phyloP scores from a whole-genome alignment of 768 basidiomycete genomes.

The Amanita molliuscula region DNA sequence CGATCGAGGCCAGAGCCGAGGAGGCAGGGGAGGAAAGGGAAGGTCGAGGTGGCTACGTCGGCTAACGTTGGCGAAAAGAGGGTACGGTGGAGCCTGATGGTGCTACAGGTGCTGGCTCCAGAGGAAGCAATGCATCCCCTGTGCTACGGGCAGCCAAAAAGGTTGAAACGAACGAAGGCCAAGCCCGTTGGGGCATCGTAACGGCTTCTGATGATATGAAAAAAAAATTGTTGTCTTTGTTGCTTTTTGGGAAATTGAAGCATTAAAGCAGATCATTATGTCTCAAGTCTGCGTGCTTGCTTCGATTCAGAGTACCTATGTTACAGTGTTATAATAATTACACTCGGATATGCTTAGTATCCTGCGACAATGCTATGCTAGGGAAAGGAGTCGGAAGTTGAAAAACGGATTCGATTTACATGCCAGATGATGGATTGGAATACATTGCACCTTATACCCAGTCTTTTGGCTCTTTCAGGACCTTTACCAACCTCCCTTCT shows the following conservation, averaged over 20 bases:
- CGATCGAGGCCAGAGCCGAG: conserved; percentile 14
- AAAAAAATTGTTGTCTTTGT: not conserved
- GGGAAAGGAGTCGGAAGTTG: too few relatives aligned
- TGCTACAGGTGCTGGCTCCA: conserved; percentile 54
- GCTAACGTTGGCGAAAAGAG: conserved; percentile 61
- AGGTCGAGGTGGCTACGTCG: conserved; percentile 23
- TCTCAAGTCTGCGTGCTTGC: too few relatives aligned
- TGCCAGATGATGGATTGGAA: too few relatives aligned
- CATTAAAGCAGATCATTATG: too few relatives aligned
- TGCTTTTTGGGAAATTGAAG: too few relatives aligned
- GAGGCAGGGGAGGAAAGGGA: conserved; percentile 18
- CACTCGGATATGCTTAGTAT: too few relatives aligned
- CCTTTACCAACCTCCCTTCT: conserved; percentile 54
- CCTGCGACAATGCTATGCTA: too few relatives aligned
- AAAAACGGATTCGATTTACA: too few relatives aligned
- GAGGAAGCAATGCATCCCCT: conserved; percentile 55
- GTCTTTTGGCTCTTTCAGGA: conserved; percentile 50
- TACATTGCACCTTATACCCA: conserved; percentile 35
- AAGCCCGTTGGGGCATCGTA: conserved; percentile 7
- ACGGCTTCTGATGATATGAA: not conserved
- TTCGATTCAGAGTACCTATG: too few relatives aligned
- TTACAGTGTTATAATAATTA: too few relatives aligned
- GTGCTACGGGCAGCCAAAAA: conserved; percentile 32
- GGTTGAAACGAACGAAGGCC: conserved; percentile 27
- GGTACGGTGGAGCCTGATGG: conserved; percentile 69